Base-by-base conservation (phyloP, 2,329 filamentous ascomycete species). In the Sphaerulina vaccinii region DNA sequence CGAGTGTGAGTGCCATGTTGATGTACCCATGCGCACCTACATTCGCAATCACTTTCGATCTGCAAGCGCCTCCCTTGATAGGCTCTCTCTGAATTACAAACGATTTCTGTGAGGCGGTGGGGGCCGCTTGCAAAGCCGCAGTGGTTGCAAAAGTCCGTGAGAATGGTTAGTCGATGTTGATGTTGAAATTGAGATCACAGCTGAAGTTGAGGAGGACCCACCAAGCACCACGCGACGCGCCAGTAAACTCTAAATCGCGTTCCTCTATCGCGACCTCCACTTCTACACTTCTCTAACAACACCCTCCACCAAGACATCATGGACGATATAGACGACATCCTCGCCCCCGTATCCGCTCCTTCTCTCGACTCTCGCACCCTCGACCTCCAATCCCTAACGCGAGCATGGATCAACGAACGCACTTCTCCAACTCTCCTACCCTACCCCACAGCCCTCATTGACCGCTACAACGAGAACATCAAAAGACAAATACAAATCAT, bases 391-490 rank as follows among this genome's bases (percentile, higher is more conserved):
- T 83, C 88, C 47, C 76, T 99, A 62, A 96, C 92, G 62, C 86
- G 92, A 64, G 87, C 86, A 64, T 99, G 92, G 92, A 83, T 96
- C 38, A 89, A 92, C 37, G 95, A 99, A 71, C 84, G 93, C 62
- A 88, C 87, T 51, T 86, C 90, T 38, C 90, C 92, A 2, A 91
- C 96, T 71, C 78, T 99, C n/a, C 76, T 97, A 33, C 82, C 85
- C 72, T 97, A 84, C 72, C 80, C 86, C 3, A 82, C 83, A 32
- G 81, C 82, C 15, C 76, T 97, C 52, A 88, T 99, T 68, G n/a
- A 13, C 16, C 32, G 44, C n/a, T 22, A 37, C 15, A 38, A 36
- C 22, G 36, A 39, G 39, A 32, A 21, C 36, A 54, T 56, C 39
- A 60, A 52, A 35, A 33, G 51, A 10, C 55, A 67, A 57, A 65